A percentile compares a stretch with the other conserved stretches of the same genome.
phyloP scores from a whole-genome alignment of 148 eudicot genomes.

The Heliosperma pusillum region DNA sequence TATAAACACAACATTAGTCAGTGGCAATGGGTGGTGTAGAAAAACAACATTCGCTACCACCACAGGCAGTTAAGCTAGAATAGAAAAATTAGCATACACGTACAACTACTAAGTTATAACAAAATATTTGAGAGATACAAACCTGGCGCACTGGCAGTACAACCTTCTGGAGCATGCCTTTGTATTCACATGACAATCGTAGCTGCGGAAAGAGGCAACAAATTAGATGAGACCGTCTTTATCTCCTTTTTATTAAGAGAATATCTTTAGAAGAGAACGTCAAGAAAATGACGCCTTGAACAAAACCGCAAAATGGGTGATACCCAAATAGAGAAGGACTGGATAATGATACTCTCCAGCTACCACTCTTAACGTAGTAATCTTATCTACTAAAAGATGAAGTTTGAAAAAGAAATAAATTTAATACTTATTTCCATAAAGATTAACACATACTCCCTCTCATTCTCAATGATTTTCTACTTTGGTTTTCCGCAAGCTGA shows the following conservation, averaged over 20 bases:
- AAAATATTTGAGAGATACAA: slow-evolving; percentile 18
- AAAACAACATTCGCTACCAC: no score
- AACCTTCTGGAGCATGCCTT: slow-evolving; percentile 88
- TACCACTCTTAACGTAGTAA: not conserved
- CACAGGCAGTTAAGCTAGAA: no score
- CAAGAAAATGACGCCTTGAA: not conserved
- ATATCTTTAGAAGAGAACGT: not conserved
- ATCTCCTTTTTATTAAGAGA: not conserved
- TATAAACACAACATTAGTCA: no score
- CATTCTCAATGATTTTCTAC: no score
- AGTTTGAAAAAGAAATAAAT: not conserved
- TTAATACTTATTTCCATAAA: not conserved
- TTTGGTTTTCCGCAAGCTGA: no score
- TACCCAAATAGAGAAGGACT: not conserved
- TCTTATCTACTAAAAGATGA: not conserved
- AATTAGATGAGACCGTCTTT: slow-evolving; percentile 2
- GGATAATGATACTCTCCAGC: not conserved
- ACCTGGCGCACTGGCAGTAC: slow-evolving; percentile 77
- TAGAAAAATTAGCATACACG: no score
- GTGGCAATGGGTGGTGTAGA: no score
- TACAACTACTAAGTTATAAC: not conserved
- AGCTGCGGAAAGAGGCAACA: slow-evolving; percentile 47
- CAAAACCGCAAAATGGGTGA: not conserved
- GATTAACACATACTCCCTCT: not conserved
- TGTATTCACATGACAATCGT: slow-evolving; percentile 57